These are phyloP conservation scores for Cytospora chrysosperma DNA, from an alignment of 2,329 filamentous ascomycete genomes.

Conservation along the genomic window DNA sequence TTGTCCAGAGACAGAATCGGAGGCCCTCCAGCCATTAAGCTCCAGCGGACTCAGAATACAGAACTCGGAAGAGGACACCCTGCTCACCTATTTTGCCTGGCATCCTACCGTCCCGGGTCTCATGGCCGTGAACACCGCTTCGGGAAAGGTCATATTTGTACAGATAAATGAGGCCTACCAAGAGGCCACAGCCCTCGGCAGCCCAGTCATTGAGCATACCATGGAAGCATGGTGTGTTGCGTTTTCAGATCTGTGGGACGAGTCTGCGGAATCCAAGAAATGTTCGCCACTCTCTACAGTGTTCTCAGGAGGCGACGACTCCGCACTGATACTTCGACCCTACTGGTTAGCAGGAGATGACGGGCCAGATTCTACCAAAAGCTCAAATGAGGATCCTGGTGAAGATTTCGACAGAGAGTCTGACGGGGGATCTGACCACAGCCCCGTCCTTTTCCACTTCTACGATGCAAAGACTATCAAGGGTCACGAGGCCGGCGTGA, in stretches of 20 bases:
- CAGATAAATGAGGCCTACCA: conserved; percentile 44
- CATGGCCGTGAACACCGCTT: conserved; percentile 70
- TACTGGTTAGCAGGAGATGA: background rate
- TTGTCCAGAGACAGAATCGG: conserved; percentile 29
- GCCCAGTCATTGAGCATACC: conserved; percentile 47
- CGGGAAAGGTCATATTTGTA: conserved; percentile 61
- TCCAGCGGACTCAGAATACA: conserved; percentile 46
- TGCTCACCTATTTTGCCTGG: conserved; percentile 75
- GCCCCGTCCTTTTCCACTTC: background rate
- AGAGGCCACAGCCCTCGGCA: conserved; percentile 34
- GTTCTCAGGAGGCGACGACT: conserved; percentile 77
- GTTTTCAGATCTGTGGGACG: conserved; percentile 45
- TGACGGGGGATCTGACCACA: background rate
- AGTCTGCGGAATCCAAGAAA: conserved; percentile 18
- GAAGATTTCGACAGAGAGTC: background rate
- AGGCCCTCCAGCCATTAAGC: conserved; percentile 38
- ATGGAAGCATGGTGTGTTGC: conserved; percentile 75
- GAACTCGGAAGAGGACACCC: conserved; percentile 53
- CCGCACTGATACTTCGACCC: conserved; percentile 51
- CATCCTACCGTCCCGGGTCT: conserved; percentile 55
- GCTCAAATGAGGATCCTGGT: background rate
- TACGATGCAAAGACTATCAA: conserved; percentile 23
- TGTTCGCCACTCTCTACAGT: conserved; percentile 34
- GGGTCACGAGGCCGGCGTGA: conserved; percentile 77
- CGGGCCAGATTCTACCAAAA: background rate